Evolutionary conservation across 441 rosid species (phyloP).

Genomic region (Erysimum pusillum): DNA sequence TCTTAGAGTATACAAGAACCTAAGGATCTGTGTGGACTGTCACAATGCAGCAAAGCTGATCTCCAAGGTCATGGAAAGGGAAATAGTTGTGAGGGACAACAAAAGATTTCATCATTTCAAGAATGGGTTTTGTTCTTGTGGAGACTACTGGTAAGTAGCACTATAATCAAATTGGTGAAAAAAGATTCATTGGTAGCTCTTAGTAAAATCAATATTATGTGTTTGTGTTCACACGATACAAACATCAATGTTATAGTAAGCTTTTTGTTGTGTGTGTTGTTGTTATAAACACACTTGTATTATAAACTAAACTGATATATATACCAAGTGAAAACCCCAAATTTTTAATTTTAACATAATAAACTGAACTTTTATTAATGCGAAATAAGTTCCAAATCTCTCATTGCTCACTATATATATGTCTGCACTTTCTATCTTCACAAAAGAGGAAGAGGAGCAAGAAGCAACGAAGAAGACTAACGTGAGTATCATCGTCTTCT

Average conservation of each 20-base stretch:
- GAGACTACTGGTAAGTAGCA: conserved; percentile 52
- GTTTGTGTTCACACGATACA: background rate
- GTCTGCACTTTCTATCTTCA: background rate
- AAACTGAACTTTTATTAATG: conserved; percentile 12
- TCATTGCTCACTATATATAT: background rate
- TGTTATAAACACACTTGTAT: background rate
- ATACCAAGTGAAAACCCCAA: background rate
- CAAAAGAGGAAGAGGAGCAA: conserved; percentile 9
- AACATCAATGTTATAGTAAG: background rate
- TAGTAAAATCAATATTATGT: background rate
- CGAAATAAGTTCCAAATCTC: conserved; percentile 2
- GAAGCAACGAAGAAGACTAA: conserved; percentile 13
- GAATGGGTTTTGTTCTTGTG: conserved; percentile 57
- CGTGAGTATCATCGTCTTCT: conserved; percentile 13
- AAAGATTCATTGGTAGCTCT: background rate
- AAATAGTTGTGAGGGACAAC: conserved; percentile 57
- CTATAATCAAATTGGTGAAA: background rate
- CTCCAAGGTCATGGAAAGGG: conserved; percentile 52
- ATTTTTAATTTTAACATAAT: background rate
- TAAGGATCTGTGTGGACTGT: conserved; percentile 59
- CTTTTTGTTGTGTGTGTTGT: background rate
- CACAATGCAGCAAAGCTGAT: conserved; percentile 61
- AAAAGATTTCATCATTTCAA: conserved; percentile 63
- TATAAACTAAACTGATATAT: conserved; percentile 1
- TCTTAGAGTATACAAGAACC: conserved; percentile 56